Percentiles rank a stretch among this genome's conserved stretches.
phyloP scores from a whole-genome alignment of 2,329 filamentous ascomycete species.

The Aspergillus pseudoterreus region DNA sequence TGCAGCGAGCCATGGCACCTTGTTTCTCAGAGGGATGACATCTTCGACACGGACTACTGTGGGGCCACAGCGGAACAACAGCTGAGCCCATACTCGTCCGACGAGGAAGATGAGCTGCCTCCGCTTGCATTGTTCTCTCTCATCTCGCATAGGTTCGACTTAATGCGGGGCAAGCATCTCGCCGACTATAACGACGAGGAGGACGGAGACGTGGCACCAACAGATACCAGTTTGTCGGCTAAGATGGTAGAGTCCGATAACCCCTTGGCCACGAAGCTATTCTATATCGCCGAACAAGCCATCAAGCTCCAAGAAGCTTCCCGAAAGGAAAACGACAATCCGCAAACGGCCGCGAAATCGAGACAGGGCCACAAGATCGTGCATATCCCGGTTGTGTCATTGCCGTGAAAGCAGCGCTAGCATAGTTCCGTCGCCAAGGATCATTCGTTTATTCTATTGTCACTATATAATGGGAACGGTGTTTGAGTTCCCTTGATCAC shows the following conservation, averaged over 20 bases:
- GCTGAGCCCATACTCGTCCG: conserved; percentile 13
- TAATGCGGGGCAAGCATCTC: conserved; percentile 12
- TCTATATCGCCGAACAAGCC: conserved; percentile 11
- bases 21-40: conserved; percentile 24
- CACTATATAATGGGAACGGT: too few relatives aligned
- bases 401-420: conserved; percentile 7
- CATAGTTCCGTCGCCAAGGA: too few relatives aligned
- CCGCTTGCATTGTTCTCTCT: conserved; percentile 16
- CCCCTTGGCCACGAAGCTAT: conserved; percentile 9
- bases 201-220: conserved; percentile 1
- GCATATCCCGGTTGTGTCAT: conserved; percentile 17
- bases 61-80: conserved; percentile 15
- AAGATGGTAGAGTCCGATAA: conserved; percentile 2
- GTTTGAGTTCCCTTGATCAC: too few relatives aligned
- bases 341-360: background rate
- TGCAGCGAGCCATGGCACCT: conserved; percentile 35
- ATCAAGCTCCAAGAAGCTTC: conserved; percentile 8
- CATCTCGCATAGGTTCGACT: conserved; percentile 10
- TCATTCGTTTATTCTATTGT: too few relatives aligned
- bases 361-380: conserved; percentile 7
- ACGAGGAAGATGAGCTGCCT: conserved; percentile 11
- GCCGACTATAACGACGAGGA: conserved; percentile 2
- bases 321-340: background rate
- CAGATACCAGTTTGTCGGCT: background rate
- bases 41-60: conserved; percentile 22